Conservation (phyloP, 805 yeast genomes). For the Metschnikowia lochheadii region DNA sequence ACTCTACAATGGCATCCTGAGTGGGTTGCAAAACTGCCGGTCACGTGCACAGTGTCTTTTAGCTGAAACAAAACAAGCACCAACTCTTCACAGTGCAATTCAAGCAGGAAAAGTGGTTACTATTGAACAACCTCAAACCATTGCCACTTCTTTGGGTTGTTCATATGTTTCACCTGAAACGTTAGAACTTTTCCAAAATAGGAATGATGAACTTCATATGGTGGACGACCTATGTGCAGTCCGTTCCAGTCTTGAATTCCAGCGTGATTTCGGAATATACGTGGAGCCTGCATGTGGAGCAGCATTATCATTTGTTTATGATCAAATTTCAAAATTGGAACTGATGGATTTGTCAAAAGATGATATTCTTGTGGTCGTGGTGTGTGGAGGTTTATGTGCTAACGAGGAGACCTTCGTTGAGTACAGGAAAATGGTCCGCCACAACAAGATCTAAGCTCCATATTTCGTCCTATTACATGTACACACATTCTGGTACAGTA, state of each 20-base stretch:
- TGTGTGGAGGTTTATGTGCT: conserved; percentile 45
- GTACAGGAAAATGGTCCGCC: conserved; percentile 11
- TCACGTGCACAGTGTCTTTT: conserved; percentile 32
- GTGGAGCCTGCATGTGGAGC: conserved; percentile 78
- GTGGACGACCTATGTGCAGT: conserved; percentile 54
- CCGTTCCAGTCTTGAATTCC: conserved; percentile 46
- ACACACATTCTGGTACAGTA: no score
- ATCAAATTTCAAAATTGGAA: conserved; percentile 27
- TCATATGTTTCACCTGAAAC: conserved; percentile 51
- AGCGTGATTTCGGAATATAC: conserved; percentile 46
- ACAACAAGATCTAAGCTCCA: background rate
- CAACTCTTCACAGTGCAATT: conserved; percentile 52
- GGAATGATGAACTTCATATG: conserved; percentile 18
- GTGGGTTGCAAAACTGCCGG: conserved; percentile 32
- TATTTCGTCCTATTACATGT: no score
- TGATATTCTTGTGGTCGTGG: conserved; percentile 49
- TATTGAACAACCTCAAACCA: conserved; percentile 44
- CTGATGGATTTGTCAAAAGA: conserved; percentile 30
- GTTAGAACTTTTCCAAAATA: conserved; percentile 26
- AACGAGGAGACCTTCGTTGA: conserved; percentile 12
- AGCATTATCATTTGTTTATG: conserved; percentile 51
- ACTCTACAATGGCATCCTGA: conserved; percentile 47
- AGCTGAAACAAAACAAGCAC: conserved; percentile 62
- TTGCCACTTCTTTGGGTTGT: conserved; percentile 66
- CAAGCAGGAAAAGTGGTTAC: conserved; percentile 41